Base-by-base conservation (phyloP, 2,329 filamentous ascomycete genomes). In the Fusarium euwallaceae region DNA sequence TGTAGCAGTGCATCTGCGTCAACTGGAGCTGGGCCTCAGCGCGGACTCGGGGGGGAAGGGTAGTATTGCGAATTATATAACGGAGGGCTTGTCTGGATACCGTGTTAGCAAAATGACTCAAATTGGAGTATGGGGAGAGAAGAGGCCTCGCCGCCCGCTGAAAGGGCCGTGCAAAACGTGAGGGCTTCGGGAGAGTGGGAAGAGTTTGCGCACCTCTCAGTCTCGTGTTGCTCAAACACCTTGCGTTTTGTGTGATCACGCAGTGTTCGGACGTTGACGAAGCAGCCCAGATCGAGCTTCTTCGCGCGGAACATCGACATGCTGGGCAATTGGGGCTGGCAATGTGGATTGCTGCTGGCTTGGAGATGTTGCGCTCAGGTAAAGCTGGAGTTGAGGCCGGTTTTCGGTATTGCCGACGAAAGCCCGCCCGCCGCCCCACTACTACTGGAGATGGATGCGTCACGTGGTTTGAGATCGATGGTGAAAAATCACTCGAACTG, bases 211-310 rank as follows among this genome's bases (percentile, higher is more conserved):
- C 87, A 97, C 95, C 96, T 93, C 86, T 98, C 93, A 6, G 95
- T 91, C 87, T 99, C 97, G 81, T 93, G 87, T 82, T 95, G 88
- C 81, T 93, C 93, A 80, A 95, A 98, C 69, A 95, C 94, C 86
- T 97, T 96, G 80, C 97, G 93, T 90, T 98, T 99, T 65, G 95
- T 95, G 86, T 98, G 95, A 84, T 99, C 97, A 79, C 97, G 94
- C 82, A 99, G 93, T 76, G 94, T 90, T 77, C 93, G 92, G 82
- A 93, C 91, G 81, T 98, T 98, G 86, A 97, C 84, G 81, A 94
- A 98, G 82, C 94, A 94, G 82, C 93, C 92, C 77, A 98, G 86
- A 79, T 98, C 95, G 78, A 98, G 92, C 88, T 92, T 95, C 86
- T 97, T 97, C 36, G 95, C 89, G 79, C 95, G 89, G 85, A 98